Conservation (phyloP, 202 grass and related monocot species). For the Saccharum hybrid region DNA sequence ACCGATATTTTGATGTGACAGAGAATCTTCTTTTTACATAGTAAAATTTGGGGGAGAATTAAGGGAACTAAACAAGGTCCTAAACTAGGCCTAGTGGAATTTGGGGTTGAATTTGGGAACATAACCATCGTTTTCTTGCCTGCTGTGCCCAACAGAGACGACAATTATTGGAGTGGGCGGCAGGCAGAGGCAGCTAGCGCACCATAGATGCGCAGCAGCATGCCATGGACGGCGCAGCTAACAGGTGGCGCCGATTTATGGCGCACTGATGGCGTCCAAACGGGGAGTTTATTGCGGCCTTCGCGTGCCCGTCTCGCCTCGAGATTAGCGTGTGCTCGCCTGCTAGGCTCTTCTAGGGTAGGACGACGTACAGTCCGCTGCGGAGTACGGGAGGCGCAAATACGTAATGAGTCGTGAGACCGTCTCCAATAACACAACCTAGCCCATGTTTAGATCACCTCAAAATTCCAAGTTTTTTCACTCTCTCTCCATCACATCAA, state of each 20-base stretch:
- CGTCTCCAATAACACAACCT: no score
- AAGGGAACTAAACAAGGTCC: no score
- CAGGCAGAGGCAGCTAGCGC: not conserved
- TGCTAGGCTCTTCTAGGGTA: not conserved
- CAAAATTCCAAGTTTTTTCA: no score
- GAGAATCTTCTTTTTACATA: no score
- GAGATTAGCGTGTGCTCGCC: not conserved
- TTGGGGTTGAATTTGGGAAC: no score
- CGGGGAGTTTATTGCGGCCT: slow-evolving; percentile 34
- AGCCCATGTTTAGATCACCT: no score
- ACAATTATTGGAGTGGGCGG: slow-evolving; percentile 5
- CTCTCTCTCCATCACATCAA: no score
- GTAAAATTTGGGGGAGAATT: no score
- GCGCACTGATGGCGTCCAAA: slow-evolving; percentile 29
- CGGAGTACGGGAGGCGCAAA: no score
- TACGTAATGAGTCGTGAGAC: no score
- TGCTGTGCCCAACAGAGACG: slow-evolving; percentile 14
- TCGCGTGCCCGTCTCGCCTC: not conserved
- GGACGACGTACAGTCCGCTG: not conserved
- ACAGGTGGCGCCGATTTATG: slow-evolving; percentile 49
- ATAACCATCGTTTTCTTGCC: slow-evolving; percentile 33
- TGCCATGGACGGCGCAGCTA: slow-evolving; percentile 28
- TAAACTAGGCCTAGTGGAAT: no score
- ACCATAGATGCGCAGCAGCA: slow-evolving; percentile 38
- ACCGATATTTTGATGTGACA: no score